Evolutionary conservation across 2,329 filamentous ascomycete genomes (phyloP).

Genomic region (Lasiodiplodia gonubiensis): DNA sequence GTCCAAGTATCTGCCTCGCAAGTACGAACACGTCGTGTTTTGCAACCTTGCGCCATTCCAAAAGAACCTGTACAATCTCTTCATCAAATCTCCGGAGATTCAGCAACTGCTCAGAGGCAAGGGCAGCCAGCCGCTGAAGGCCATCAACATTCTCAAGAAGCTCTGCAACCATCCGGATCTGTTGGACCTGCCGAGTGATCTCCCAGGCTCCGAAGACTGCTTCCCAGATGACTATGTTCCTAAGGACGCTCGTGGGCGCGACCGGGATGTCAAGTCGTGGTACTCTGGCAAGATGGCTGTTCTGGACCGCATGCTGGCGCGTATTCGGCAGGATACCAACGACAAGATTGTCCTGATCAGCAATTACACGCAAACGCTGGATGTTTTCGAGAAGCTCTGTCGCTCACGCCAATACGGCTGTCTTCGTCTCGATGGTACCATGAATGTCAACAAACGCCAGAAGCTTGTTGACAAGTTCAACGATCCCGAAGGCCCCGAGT

Average conservation of each 20-base stretch:
- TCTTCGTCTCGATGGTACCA: constrained; percentile 90
- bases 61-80: constrained; percentile 92
- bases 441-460: constrained; percentile 96
- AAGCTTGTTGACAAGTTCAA: constrained; percentile 99
- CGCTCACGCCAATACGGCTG: constrained; percentile 82
- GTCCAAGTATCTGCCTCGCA: constrained; percentile 95
- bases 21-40: constrained; percentile 99
- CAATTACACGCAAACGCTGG: constrained; percentile 96
- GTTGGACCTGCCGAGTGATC: constrained; percentile 78
- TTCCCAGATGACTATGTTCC: constrained; percentile 88
- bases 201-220: constrained; percentile 82
- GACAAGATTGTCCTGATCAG: constrained; percentile 99
- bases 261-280: constrained; percentile 91
- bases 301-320: constrained; percentile 94
- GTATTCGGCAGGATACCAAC: constrained; percentile 93
- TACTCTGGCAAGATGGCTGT: constrained; percentile 99
- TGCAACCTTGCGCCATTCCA: constrained; percentile 95
- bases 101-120: constrained; percentile 90
- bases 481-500: constrained; percentile 85
- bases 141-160: constrained; percentile 96
- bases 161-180: constrained; percentile 98
- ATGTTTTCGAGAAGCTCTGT: constrained; percentile 91
- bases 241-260: constrained; percentile 84
- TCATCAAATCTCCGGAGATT: constrained; percentile 94
- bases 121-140: constrained; percentile 93